A percentile compares a stretch with the other conserved stretches of the same genome.
Evolutionary conservation across 495 filamentous ascomycete species (phyloP).

Genomic region (Penicillium daleae): DNA sequence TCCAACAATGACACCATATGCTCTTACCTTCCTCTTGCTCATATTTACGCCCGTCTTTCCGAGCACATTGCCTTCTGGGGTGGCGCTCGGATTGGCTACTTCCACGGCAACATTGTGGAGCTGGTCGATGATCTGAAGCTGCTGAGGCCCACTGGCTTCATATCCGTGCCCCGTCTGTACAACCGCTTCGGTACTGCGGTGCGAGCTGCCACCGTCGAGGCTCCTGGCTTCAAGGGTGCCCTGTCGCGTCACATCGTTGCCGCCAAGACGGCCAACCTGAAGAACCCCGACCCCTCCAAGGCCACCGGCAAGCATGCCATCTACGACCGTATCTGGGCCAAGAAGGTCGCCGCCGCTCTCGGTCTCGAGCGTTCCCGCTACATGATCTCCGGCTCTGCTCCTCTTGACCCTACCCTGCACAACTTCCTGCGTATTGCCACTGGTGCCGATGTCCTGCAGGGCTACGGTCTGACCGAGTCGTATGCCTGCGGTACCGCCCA

Average conservation of each 20-base stretch:
- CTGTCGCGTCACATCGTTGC: slow-evolving; percentile 79
- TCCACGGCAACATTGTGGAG: slow-evolving; percentile 87
- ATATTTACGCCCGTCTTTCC: slow-evolving; percentile 85
- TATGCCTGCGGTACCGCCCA: slow-evolving; percentile 80
- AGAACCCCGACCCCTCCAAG: slow-evolving; percentile 65
- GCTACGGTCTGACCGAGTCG: slow-evolving; percentile 95
- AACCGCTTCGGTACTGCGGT: slow-evolving; percentile 88
- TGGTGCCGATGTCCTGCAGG: slow-evolving; percentile 80
- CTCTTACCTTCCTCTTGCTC: slow-evolving; percentile 92
- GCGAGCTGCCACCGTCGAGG: slow-evolving; percentile 74
- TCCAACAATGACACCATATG: slow-evolving; percentile 60
- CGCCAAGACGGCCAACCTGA: slow-evolving; percentile 78
- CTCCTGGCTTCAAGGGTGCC: slow-evolving; percentile 79
- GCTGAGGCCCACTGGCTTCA: slow-evolving; percentile 79
- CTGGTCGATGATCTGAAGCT: slow-evolving; percentile 91
- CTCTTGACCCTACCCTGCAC: slow-evolving; percentile 84
- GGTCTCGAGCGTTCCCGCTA: slow-evolving; percentile 73
- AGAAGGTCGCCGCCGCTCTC: slow-evolving; percentile 79
- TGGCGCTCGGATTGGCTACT: slow-evolving; percentile 85
- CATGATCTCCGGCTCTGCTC: slow-evolving; percentile 90
- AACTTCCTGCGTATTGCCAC: slow-evolving; percentile 85
- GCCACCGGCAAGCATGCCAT: slow-evolving; percentile 81
- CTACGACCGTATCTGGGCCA: slow-evolving; percentile 93
- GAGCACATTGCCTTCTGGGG: slow-evolving; percentile 77
- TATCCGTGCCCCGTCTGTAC: slow-evolving; percentile 89